Evolutionary conservation across 2,329 filamentous ascomycete genomes (phyloP), one percentile per base, ranked within the genome.

Genomic region (Fusarium sp.): DNA sequence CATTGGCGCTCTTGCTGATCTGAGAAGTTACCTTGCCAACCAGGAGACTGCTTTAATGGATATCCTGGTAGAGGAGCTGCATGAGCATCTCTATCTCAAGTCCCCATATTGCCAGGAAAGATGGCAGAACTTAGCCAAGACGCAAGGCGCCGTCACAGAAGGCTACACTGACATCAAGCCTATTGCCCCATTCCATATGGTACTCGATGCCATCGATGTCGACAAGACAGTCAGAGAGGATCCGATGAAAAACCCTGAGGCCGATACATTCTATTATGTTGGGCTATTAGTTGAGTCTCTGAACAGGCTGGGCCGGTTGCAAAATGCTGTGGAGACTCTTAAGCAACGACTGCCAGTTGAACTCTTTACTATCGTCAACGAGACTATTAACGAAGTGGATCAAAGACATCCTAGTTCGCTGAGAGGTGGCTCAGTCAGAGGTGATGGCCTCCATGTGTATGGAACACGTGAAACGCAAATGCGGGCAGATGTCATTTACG

Each of bases 11-110:
- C 83, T 99, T 74, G 90, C 88, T 60, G 96, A 99, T 73, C 81
- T 99, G 70, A 89, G 93, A 59, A 90, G 90, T 74, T 98, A 98
- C 76, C 89, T 99, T 61, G 90, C 90, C 62, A 98, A 97, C 76
- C 97, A 99, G 78, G 96, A 99, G 81, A 92, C 91, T 28, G 89
- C 93, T 0, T 82, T 99, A 68, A 95, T 95, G 76, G 96, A 99
- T 76, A 98, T 98, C 55, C 79, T 99, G 58, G 90, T 98, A n/a
- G 96, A 99, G 78, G 96, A 99, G 79, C 84, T 99, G 34, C 96
- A 99, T 77, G 96, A 97, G 78, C 96, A 99, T 80, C 85, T 99
- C 6, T 99, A 99, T 77, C 88, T 99, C 41, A 98, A 98, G 78
- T 98, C 95, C 6, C 96, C 95, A 0, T 99, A 99, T 78, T 98